A percentile compares a stretch with the other conserved stretches of the same genome.
Evolutionary conservation across 306 rosid genomes (phyloP).

Genomic region (Coriaria nepalensis): DNA sequence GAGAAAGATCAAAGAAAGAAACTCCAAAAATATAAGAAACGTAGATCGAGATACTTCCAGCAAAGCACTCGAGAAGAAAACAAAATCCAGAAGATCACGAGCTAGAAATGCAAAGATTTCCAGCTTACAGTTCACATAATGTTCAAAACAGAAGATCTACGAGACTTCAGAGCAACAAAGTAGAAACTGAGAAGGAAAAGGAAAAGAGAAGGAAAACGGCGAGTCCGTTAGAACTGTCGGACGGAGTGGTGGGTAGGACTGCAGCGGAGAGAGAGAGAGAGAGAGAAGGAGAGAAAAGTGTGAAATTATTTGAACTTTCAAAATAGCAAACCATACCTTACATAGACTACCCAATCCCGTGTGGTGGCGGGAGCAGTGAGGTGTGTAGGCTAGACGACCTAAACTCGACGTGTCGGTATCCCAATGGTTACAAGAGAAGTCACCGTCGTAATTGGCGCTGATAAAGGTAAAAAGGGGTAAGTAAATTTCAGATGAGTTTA

Average conservation of each 20-base stretch:
- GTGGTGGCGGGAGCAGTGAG: no score
- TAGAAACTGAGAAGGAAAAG: not conserved
- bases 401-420: no score
- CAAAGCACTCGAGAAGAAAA: not conserved
- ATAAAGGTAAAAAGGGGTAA: no score
- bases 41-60: not conserved
- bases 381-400: no score
- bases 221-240: constrained; percentile 12
- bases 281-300: not conserved
- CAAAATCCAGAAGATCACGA: constrained; percentile 1
- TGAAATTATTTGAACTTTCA: constrained; percentile 10
- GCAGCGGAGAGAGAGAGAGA: constrained; percentile 7
- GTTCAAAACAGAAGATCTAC: not conserved
- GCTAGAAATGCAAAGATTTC: not conserved
- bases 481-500: no score
- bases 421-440: no score
- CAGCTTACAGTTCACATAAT: not conserved
- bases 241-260: constrained; percentile 7
- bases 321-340: not conserved
- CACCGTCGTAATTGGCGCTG: no score
- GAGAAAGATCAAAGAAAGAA: no score
- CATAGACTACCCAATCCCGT: no score
- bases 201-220: not conserved
- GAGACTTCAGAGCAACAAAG: not conserved
- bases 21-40: not conserved